Evolutionary conservation across 371 early-diverging fungal genomes (phyloP), one percentile per base, ranked within the genome.

Genomic region (Rhizopus sp.): DNA sequence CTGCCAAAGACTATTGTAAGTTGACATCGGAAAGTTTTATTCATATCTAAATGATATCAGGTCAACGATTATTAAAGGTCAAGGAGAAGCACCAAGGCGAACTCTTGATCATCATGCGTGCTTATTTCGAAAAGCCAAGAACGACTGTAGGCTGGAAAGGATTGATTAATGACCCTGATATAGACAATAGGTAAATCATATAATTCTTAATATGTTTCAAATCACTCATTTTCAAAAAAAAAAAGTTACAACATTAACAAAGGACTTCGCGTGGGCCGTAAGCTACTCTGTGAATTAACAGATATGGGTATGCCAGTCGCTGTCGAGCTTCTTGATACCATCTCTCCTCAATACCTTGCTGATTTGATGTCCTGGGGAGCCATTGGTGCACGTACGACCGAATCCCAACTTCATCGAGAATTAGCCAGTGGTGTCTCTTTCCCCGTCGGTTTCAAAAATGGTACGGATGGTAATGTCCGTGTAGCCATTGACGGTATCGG

Each of bases 61-160:
- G 79, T 13, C 72, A 70, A 38, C 74, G 64, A 49, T 80, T 94
- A 39, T 82, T 86, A 54, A 72, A 75, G 5, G 80, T 84, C 58
- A 80, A 84, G 29, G 78, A 83, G 29, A 73, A 81, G 52, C 67
- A 73, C 17, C 45, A 70, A 31, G 73, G 68, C 30, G 94, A 95
- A 31, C 69, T 95, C 51, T 61, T 82, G 17, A 90, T 95, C 41
- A 85, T 95, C 54, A 94, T 95, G 95, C 78, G 96, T 45, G 90
- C 89, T 39, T 96, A 94, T 82, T 96, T 96, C 77, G 96, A 95
- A 78, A 95, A 95, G 75, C 96, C 96, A 10, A 76, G 96, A 57
- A 94, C 96, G 5, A 95, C 94, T 10, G 93, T 94, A 31, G 95
- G 96, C 12, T 95, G 96, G 96, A 94, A 94, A 69, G 96, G 94